Percentiles rank a stretch among this genome's conserved stretches.
Conservation (phyloP, 2,329 filamentous ascomycete species). For the Leptosphaerulina australis region DNA sequence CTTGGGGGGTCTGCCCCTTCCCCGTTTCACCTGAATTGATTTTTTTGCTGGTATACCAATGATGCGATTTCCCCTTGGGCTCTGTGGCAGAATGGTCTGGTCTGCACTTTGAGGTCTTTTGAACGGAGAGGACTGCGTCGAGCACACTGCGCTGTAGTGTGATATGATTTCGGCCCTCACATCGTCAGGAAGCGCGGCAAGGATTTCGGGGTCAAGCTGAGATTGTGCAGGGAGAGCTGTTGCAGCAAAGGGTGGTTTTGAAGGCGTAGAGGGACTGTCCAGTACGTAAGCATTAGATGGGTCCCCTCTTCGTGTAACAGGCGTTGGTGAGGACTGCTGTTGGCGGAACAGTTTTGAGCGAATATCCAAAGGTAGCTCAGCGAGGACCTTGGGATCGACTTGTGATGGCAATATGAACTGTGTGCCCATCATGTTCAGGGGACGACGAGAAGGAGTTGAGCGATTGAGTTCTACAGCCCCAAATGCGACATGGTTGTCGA, state of each 20-base stretch:
- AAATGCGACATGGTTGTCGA: conserved; percentile 46
- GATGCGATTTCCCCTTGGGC: conserved; percentile 59
- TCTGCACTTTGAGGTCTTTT: conserved; percentile 45
- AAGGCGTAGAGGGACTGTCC: conserved; percentile 20
- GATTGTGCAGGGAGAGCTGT: conserved; percentile 66
- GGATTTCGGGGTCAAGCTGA: conserved; percentile 83
- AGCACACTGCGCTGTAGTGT: conserved; percentile 61
- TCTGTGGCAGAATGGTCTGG: conserved; percentile 47
- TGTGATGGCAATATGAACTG: conserved; percentile 91
- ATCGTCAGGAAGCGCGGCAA: conserved; percentile 82
- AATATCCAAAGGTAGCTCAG: conserved; percentile 84
- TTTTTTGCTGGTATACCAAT: conserved; percentile 59
- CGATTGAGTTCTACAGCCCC: conserved; percentile 46
- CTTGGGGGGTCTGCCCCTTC: conserved; percentile 57
- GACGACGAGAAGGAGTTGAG: conserved; percentile 64
- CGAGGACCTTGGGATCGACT: conserved; percentile 78
- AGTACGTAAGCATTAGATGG: not conserved
- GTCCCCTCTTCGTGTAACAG: conserved; percentile 15
- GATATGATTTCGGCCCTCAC: conserved; percentile 82
- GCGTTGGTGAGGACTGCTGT: conserved; percentile 38
- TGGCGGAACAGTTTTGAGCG: conserved; percentile 69
- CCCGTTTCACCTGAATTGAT: conserved; percentile 70
- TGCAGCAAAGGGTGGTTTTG: conserved; percentile 34
- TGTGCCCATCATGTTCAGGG: conserved; percentile 80
- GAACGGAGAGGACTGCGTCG: conserved; percentile 37